A percentile compares a stretch with the other conserved stretches of the same genome.
Evolutionary conservation across 108 stramenopile species (phyloP).

Genomic region (Conticribra weissflogii): DNA sequence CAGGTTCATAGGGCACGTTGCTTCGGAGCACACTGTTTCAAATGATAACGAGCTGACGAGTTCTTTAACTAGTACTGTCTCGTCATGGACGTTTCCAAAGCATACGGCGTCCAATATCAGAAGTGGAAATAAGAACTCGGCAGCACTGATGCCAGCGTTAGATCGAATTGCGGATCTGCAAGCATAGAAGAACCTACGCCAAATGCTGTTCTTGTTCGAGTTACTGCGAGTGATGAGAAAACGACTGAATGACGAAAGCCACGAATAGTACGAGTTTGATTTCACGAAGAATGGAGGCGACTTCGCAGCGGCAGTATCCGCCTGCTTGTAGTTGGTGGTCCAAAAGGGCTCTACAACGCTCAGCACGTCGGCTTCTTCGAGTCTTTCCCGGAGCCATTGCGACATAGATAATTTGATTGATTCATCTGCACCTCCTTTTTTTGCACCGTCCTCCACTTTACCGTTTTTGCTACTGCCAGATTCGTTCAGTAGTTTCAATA

Average conservation of each 20-base stretch:
- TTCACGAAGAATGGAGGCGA: slow-evolving; percentile 74
- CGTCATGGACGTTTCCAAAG: slow-evolving; percentile 71
- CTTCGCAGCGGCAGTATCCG: slow-evolving; percentile 42
- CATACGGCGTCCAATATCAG: slow-evolving; percentile 82
- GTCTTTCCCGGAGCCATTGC: slow-evolving; percentile 63
- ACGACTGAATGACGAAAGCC: slow-evolving; percentile 71
- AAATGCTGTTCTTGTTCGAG: slow-evolving; percentile 53
- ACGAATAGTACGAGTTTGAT: slow-evolving; percentile 66
- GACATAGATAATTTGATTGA: slow-evolving; percentile 54
- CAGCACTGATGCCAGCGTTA: slow-evolving; percentile 60
- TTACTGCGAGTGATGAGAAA: slow-evolving; percentile 55
- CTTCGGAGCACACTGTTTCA: slow-evolving; percentile 20
- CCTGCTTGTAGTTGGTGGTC: slow-evolving; percentile 70
- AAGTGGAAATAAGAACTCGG: slow-evolving; percentile 84
- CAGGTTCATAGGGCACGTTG: slow-evolving; percentile 13
- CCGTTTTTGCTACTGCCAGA: slow-evolving; percentile 12
- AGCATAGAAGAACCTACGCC: slow-evolving; percentile 74
- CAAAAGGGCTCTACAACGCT: slow-evolving; percentile 86
- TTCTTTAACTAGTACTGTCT: slow-evolving; percentile 60
- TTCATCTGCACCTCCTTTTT: slow-evolving; percentile 1
- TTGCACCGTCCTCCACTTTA: not conserved
- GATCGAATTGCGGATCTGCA: slow-evolving; percentile 81
- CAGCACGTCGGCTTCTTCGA: slow-evolving; percentile 65
- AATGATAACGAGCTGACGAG: slow-evolving; percentile 55
- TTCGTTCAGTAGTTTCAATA: slow-evolving; percentile 63